Base-by-base conservation (phyloP, 2,329 filamentous ascomycete genomes). In the Shiraia bambusicola region DNA sequence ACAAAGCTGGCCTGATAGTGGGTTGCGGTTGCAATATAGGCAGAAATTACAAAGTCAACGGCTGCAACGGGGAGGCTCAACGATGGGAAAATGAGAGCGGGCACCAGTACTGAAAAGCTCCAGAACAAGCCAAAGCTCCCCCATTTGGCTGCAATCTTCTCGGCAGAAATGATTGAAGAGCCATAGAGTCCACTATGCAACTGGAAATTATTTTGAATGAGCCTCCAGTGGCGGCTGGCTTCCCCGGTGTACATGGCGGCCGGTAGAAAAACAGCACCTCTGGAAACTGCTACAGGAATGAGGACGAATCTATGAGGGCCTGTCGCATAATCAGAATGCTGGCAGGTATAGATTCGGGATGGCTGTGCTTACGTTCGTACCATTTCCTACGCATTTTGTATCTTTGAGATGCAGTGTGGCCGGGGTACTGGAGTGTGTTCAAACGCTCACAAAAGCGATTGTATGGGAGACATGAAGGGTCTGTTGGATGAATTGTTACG, bases 101-200 rank as follows among this genome's bases (percentile, higher is more conserved):
- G 30, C 12, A 46, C 9, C 32, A 41, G 44, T 6, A 45, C 11
- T 16, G 17, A 10, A n/a, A 50, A 1, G 19, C 40, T 43, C 37
- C 41, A 52, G 19, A 28, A 33, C 25, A 46, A 43, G 1, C 26
- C 14, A 11, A 49, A 26, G 0, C 6, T 13, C 3, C 43, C 42
- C 52, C 47, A 52, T 26, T 33, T 40, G 4, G 28, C 17, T 24
- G 43, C 50, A 27, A 58, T 26, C 2, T 30, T 41, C 19, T 54
- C 49, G 12, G 42, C 45, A 3, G 28, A 15, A 4, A 28, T 28
- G 6, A 56, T 49, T 7, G 28, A 17, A 17, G 39, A 12, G 12
- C 25, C 31, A 30, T 46, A 58, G 11, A 43, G 45, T n/a, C 48
- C 50, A 15, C 50, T 41, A 15, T 46, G 40, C 6, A 58, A 43